Evolutionary conservation across 305 asterid species (phyloP), one percentile per base, ranked within the genome.

Genomic region (Solanum aculeatissimum): DNA sequence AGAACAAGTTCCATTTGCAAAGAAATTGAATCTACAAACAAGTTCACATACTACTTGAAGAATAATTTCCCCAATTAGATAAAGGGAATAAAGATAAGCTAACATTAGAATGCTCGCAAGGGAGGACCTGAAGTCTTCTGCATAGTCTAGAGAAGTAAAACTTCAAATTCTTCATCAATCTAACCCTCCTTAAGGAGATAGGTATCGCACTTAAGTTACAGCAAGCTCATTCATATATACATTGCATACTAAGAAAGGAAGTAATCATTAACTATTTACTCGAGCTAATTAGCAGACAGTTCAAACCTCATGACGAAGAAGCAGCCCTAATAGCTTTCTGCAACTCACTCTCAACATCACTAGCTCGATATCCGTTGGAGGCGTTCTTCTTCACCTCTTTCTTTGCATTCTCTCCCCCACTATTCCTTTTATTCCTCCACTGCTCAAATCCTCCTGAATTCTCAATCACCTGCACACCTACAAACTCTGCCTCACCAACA

Each of bases 251-350:
- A n/a, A 16, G 6, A 42, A 63, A 63, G 35, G 0, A 70, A 71
- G 62, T 21, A 83, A 57, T 83, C n/a, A 66, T 49, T 66, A 51
- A 54, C 45, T 83, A 62, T 40, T 45, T 82, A 68, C 80, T 83
- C 25, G 42, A n/a, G 69, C 68, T 4, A 83, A 68, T 83, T 68
- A 43, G 80, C 53, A 74, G 18, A 80, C 60, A 80, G 42, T 66
- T 80, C 83, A 43, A 51, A 80, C 86, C 89, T 89, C 80, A 89
- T 0, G 86, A 23, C 29, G 93, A 87, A 66, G 95, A 87, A 84
- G 98, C 91, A 71, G 95, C 90, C 89, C 82, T 86, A 80, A 95
- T 93, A 57, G 99, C 99, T 91, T 90, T 93, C 91, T 95, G 92
- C 93, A 95, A 87, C 89, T 95, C 98, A 87, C 80, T 92, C 91